A percentile compares a stretch with the other conserved stretches of the same genome.
phyloP scores from a whole-genome alignment of 2,329 filamentous ascomycete genomes.

The Diaporthe amygdali region DNA sequence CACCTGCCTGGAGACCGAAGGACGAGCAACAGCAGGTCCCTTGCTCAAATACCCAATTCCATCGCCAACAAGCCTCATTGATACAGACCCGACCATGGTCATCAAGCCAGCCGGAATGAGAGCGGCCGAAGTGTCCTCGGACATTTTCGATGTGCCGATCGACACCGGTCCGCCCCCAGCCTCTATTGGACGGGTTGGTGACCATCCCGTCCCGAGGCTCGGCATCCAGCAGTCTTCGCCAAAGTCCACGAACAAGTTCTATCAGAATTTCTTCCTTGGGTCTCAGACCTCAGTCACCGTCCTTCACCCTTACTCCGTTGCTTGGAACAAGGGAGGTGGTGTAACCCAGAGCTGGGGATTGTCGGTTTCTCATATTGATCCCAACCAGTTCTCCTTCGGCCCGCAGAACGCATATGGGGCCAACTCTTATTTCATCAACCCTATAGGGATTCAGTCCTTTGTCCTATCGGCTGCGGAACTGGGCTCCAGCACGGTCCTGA shows the following conservation, averaged over 20 bases:
- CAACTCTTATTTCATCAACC: slow-evolving; percentile 77
- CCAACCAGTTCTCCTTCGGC: slow-evolving; percentile 71
- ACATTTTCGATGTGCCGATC: slow-evolving; percentile 64
- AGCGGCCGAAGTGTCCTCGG: slow-evolving; percentile 33
- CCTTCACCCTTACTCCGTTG: slow-evolving; percentile 75
- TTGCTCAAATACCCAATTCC: slow-evolving; percentile 29
- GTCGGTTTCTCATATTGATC: slow-evolving; percentile 75
- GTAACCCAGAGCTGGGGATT: slow-evolving; percentile 76
- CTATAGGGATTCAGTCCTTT: slow-evolving; percentile 81
- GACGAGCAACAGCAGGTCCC: slow-evolving; percentile 30
- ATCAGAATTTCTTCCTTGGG: slow-evolving; percentile 80
- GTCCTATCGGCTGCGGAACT: slow-evolving; percentile 82
- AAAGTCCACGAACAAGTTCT: slow-evolving; percentile 80
- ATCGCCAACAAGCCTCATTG: slow-evolving; percentile 18
- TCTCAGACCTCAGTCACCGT: slow-evolving; percentile 73
- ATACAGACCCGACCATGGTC: slow-evolving; percentile 24
- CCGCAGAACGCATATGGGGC: slow-evolving; percentile 62
- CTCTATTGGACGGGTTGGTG: slow-evolving; percentile 50
- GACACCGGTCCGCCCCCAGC: slow-evolving; percentile 55
- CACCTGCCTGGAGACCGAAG: slow-evolving; percentile 35
- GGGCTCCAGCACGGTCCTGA: slow-evolving; percentile 60
- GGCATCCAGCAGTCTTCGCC: slow-evolving; percentile 55
- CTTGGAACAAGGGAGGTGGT: slow-evolving; percentile 70
- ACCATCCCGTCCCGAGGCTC: slow-evolving; percentile 63
- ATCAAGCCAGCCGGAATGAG: slow-evolving; percentile 28